Evolutionary conservation across 2,329 filamentous ascomycete species (phyloP).

Genomic region (Pseudocercospora vitis): DNA sequence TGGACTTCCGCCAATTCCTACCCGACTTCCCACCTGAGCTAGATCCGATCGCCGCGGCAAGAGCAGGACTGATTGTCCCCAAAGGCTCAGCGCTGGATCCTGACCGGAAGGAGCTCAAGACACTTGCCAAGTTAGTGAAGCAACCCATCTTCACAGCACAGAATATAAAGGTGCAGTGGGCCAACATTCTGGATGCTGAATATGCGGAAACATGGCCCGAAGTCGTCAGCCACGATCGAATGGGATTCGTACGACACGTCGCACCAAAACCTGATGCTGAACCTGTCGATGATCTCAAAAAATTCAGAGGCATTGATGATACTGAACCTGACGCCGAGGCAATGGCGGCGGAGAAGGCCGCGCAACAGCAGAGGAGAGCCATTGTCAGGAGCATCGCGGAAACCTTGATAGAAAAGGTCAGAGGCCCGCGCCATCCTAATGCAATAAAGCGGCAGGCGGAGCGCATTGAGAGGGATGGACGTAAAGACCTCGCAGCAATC

Average conservation of each 20-base stretch:
- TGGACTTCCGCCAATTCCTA: conserved; percentile 19
- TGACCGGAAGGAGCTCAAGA: neutral
- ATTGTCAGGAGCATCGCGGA: neutral
- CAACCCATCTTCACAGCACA: conserved; percentile 29
- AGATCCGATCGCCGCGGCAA: conserved; percentile 11
- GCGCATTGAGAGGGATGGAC: neutral
- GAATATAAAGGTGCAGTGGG: conserved; percentile 39
- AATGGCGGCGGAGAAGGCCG: neutral
- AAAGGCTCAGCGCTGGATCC: conserved; percentile 12
- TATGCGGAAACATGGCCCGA: conserved; percentile 39
- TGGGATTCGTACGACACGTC: conserved; percentile 33
- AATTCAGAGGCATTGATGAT: conserved; percentile 3
- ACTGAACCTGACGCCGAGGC: neutral
- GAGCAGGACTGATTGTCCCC: conserved; percentile 17
- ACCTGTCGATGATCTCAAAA: conserved; percentile 2
- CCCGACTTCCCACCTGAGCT: conserved; percentile 26
- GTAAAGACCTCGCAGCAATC: too few species aligned
- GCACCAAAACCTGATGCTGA: conserved; percentile 9
- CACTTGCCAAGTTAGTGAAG: conserved; percentile 13
- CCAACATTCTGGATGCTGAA: conserved; percentile 41
- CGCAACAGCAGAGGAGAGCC: neutral
- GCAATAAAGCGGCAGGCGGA: neutral
- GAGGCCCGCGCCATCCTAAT: neutral
- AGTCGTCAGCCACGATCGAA: conserved; percentile 33
- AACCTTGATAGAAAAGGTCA: neutral